Evolutionary conservation across 202 grass and related monocot species (phyloP), one percentile per base, ranked within the genome.

Genomic region (Digitaria exilis): DNA sequence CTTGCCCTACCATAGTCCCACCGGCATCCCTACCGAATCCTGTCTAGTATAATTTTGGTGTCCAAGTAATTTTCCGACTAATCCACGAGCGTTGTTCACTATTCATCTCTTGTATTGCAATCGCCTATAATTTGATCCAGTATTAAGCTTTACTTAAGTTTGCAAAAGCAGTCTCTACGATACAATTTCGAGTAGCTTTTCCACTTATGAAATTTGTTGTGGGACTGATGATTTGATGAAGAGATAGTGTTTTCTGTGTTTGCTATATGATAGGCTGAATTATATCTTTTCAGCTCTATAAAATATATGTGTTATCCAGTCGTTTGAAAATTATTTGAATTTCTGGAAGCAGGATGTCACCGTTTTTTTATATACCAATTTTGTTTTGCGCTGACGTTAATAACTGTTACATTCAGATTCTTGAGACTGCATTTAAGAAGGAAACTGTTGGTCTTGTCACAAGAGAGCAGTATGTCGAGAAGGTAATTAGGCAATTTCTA

Each of bases 381-480:
- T 31, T 72, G 28, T 65, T 70, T 32, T 32, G 9, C n/a, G n/a
- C 56, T 85, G 32, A 85, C 13, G 18, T 4, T 46, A 66, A 9
- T 15, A 39, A 0, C 14, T 78, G n/a, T 86, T 12, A 13, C n/a
- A 90, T 90, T 73, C 82, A 98, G 95, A 95, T 98, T 75, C 86
- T 98, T 63, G 92, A 98, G 85, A 98, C 92, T 71, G 90, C 92
- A 28, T 98, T 95, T 86, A 98, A 98, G 85, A 98, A 95, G 80
- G 95, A 98, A 85, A 98, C 95, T 15, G 90, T 98, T 29, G 95
- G 95, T 91, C 80, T 98, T 58, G 95, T 98, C 45, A 98, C 95
- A 9, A 95, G 95, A 81, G 95, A 98, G 78, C 88, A 98, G 76
- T 98, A 98, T 89, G 95, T 98, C 24, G 90, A 98, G 82, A 98